Evolutionary conservation across 2,329 filamentous ascomycete genomes (phyloP).

Genomic region (Pseudogymnoascus sp.): DNA sequence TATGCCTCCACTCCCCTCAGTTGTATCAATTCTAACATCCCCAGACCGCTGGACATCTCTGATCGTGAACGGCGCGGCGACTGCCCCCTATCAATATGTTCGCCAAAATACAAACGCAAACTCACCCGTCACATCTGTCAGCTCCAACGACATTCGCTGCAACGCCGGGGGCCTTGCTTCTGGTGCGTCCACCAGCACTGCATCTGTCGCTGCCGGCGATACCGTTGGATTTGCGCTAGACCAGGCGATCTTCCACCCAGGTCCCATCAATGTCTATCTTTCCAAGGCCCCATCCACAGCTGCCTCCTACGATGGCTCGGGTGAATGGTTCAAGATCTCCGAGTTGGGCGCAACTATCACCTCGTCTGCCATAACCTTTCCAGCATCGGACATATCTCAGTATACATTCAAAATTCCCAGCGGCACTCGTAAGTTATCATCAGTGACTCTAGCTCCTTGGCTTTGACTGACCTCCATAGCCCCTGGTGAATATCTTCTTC

Average conservation of each 20-base stretch:
- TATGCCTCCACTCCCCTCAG: neutral
- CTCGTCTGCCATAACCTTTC: neutral
- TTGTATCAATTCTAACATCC: neutral
- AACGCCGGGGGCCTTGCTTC: constrained; percentile 33
- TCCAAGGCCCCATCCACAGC: constrained; percentile 37
- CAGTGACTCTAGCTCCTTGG: neutral
- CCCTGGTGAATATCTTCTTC: constrained; percentile 34
- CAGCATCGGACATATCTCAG: neutral
- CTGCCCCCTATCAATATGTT: constrained; percentile 44
- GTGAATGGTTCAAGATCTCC: constrained; percentile 35
- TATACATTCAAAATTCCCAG: neutral
- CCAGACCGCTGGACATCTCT: constrained; percentile 10
- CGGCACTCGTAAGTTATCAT: neutral
- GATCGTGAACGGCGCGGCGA: constrained; percentile 31
- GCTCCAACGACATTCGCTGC: constrained; percentile 38
- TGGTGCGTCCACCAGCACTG: constrained; percentile 32
- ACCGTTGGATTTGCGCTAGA: constrained; percentile 39
- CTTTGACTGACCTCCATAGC: constrained; percentile 14
- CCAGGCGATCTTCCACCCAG: constrained; percentile 40
- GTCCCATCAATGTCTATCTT: constrained; percentile 36
- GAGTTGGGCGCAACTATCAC: neutral
- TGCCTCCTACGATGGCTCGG: constrained; percentile 37
- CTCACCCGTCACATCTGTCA: constrained; percentile 41
- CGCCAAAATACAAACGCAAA: constrained; percentile 38
- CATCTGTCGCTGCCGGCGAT: constrained; percentile 38